Conservation (phyloP, 1,284 basidiomycete genomes). For the Ustilago esculenta region DNA sequence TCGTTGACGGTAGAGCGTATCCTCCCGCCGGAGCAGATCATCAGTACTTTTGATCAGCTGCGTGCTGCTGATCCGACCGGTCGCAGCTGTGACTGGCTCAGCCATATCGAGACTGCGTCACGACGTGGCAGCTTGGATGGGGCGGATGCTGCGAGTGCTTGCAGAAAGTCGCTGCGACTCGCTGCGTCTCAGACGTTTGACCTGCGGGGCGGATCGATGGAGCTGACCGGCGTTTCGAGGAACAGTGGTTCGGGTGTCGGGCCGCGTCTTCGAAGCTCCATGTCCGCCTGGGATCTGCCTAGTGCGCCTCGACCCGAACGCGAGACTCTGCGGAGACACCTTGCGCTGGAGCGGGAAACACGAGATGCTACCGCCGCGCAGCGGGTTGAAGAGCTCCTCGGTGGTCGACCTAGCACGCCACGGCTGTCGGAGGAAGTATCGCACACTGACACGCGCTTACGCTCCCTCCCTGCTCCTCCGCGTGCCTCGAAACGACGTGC, state of each 20-base stretch:
- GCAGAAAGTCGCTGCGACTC: conserved; percentile 1
- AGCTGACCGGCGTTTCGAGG: not conserved
- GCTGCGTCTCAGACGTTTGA: conserved; percentile 14
- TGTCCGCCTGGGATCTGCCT: conserved; percentile 17
- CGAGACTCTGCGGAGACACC: not conserved
- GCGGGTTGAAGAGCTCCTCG: no score
- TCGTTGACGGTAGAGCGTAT: conserved; percentile 34
- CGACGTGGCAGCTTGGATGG: conserved; percentile 17
- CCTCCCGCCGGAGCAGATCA: conserved; percentile 52
- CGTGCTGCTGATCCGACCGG: conserved; percentile 25
- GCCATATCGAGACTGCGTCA: conserved; percentile 12
- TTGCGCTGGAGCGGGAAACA: no score
- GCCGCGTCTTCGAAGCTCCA: conserved; percentile 4
- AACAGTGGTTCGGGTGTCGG: no score
- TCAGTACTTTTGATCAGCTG: conserved; percentile 44
- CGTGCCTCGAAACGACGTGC: conserved; percentile 16
- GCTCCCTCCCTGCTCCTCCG: conserved; percentile 29
- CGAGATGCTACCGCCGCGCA: no score
- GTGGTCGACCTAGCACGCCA: no score
- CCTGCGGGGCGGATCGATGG: conserved; percentile 2
- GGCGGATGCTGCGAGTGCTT: not conserved
- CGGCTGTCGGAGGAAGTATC: not conserved
- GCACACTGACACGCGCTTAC: not conserved
- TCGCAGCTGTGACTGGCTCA: conserved; percentile 24
- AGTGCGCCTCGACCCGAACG: not conserved